Base-by-base conservation (phyloP, 1,139 yeast species). In the Sugiyamaella novakii region DNA sequence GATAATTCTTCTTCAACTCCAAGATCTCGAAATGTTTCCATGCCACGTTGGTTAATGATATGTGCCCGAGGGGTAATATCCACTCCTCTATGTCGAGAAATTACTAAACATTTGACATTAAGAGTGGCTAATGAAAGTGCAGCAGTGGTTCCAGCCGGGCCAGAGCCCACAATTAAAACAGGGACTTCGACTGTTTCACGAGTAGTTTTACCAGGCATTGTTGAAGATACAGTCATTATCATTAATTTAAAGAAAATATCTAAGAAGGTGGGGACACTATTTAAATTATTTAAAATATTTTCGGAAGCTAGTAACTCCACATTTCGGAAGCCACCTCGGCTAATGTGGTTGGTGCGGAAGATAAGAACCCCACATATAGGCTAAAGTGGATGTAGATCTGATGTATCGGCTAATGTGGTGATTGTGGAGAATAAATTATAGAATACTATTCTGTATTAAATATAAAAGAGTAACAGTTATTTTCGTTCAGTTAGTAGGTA, bases 91-190 rank as follows among this genome's bases (percentile, higher is more conserved):
- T 22, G 25, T 6, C 25, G 25, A 22, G 25, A 22, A 22, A 22
- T 22, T 6, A 22, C 25, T 22, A 22, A 22, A 22, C 25, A 6
- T 22, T 22, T 22, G 25, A 22, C 8, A 22, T 8, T 8, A 22
- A 22, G 25, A 22, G 25, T 59, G 12, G 67, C 67, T 48, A 63
- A 59, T 66, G 68, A 64, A 31, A 56, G 56, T 12, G 68, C 68
- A 39, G 66, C 63, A 66, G 63, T 64, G 39, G 55, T 56, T 8
- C 60, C 73, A 10, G 73, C 67, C 4, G 73, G 73, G 25, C 73
- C 73, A 25, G 73, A 73, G 21, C 73, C 73, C 37, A 69, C 61
- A 25, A 69, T 66, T 29, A 69, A 57, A 11, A 69, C 73, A 51
- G 69, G 72, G 12, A 64, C 60, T 27, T 63, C 25, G 8, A 22